A percentile compares a stretch with the other conserved stretches of the same genome.
phyloP scores from a whole-genome alignment of 2,329 filamentous ascomycete genomes.

The Pleurostoma richardsiae region DNA sequence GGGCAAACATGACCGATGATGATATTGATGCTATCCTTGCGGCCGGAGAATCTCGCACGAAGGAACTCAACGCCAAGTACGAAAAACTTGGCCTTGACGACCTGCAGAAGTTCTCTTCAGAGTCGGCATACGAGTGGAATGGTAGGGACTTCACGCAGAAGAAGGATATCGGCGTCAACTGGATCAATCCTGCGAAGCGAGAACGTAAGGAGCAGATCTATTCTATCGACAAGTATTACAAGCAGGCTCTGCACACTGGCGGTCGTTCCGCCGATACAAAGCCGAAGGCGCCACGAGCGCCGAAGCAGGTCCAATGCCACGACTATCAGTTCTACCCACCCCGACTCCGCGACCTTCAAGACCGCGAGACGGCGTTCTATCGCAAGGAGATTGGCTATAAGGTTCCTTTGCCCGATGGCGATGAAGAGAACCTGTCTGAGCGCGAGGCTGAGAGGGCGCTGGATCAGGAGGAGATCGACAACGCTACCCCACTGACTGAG shows the following conservation, averaged over 20 bases:
- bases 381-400: conserved; percentile 97
- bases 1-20: conserved; percentile 67
- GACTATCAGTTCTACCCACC: conserved; percentile 97
- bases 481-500: conserved; percentile 81
- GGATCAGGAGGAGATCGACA: conserved; percentile 90
- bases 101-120: conserved; percentile 93
- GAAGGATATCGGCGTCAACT: conserved; percentile 86
- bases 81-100: conserved; percentile 97
- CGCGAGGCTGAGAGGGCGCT: conserved; percentile 82
- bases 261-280: conserved; percentile 77
- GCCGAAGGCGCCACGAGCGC: conserved; percentile 90
- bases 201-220: conserved; percentile 98
- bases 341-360: conserved; percentile 80
- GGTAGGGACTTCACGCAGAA: conserved; percentile 92
- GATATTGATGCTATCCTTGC: conserved; percentile 87
- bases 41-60: conserved; percentile 83
- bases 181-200: conserved; percentile 98
- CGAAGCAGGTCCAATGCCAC: conserved; percentile 86
- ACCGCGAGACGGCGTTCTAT: conserved; percentile 92
- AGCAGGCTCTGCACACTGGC: conserved; percentile 77
- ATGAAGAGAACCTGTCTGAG: conserved; percentile 76
- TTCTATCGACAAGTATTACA: conserved; percentile 98
- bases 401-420: conserved; percentile 80
- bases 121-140: conserved; percentile 98
- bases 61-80: conserved; percentile 86